Base-by-base conservation (phyloP, 202 grass and related monocot species). In the Panicum hallii region DNA sequence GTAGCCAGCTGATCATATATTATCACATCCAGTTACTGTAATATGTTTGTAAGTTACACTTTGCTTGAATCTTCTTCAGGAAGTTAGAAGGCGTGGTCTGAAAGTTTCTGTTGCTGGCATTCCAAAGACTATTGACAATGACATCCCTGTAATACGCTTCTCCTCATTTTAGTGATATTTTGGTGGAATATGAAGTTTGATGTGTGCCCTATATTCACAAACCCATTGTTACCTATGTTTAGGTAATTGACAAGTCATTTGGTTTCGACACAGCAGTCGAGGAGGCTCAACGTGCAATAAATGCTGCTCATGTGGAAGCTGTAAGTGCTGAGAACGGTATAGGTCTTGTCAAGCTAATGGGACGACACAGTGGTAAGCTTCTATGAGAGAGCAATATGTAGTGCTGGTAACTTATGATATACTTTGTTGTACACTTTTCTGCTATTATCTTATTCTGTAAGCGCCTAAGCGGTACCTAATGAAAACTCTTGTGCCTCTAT, bases 221-320 rank as follows among this genome's bases (percentile, higher is more conserved):
- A 83, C 20, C 67, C 1, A 23, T 45, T 57, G 46, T 28, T 74
- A 54, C 49, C 52, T 79, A 11, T 94, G 52, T 84, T 87, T 81
- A 99, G 96, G 96, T 92, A 80, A 99, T 99, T 70, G 96, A 99
- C 48, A 99, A 92, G 82, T 99, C 96, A 71, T 99, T 99, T 94
- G 96, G 96, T 88, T 99, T 99, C 67, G 96, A 99, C 81, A 92
- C 91, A 46, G 96, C 93, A 71, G 96, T 99, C 3, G 96, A 95
- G 90, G 96, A 99, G 81, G 96, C 96, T 46, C 93, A 99, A 52
- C 90, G 96, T 55, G 96, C 96, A 80, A 95, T 99, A 73, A 99
- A 95, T 89, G 96, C 96, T 79, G 96, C 96, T 72, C 96, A 99
- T 74, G 96, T 99, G 28, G 93, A 95, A 82, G 86, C 93, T 92